phyloP scores from a whole-genome alignment of 148 eudicot genomes.

The Fagopyrum esculentum region DNA sequence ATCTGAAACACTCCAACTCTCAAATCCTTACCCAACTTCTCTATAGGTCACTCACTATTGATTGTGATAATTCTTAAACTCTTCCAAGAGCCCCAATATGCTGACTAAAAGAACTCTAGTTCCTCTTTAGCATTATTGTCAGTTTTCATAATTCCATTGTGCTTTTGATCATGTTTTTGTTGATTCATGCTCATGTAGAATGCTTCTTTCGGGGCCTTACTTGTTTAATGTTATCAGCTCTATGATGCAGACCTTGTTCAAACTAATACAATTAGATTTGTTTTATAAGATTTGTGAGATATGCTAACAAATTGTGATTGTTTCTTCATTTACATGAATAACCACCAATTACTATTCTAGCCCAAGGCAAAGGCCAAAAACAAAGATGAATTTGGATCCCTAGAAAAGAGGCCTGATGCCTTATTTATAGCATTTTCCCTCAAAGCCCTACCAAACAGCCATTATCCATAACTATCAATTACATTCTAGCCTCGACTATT shows the following conservation, averaged over 20 bases:
- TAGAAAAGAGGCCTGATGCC: too few relatives aligned
- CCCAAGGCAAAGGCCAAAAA: too few relatives aligned
- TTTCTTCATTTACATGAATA: neutral
- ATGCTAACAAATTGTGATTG: neutral
- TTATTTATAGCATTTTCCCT: too few relatives aligned
- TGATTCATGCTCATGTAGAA: neutral
- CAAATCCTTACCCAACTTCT: neutral
- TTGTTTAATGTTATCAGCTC: neutral
- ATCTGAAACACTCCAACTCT: neutral
- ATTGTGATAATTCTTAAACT: neutral
- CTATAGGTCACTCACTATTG: neutral
- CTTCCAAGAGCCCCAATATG: neutral
- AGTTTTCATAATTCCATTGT: neutral
- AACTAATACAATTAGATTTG: neutral
- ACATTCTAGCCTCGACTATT: too few relatives aligned
- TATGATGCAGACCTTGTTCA: neutral
- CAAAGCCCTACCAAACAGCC: too few relatives aligned
- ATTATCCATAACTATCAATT: too few relatives aligned
- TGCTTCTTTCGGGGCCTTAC: neutral
- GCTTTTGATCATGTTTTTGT: neutral
- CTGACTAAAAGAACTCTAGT: neutral
- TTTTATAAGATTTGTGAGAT: neutral
- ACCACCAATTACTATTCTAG: too few relatives aligned
- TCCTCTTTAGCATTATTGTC: neutral
- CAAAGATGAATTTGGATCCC: too few relatives aligned